phyloP scores from a whole-genome alignment of 352 stramenopile genomes.

The Pythium plurisporium region DNA sequence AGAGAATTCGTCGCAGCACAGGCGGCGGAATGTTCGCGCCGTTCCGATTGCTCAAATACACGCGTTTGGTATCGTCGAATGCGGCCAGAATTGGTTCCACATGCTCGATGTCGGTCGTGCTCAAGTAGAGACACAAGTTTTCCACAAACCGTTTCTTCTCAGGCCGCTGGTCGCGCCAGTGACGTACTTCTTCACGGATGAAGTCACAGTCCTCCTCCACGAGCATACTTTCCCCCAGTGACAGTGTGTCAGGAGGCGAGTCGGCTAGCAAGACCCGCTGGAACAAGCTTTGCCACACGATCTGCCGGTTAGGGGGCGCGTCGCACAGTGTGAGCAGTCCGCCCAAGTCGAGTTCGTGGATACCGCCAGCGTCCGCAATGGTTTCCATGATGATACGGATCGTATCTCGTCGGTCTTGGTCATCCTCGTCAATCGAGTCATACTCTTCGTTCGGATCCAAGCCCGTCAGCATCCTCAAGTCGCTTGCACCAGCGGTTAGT shows the following conservation, averaged over 20 bases:
- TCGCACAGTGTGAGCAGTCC: slow-evolving; percentile 2
- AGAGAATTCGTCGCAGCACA: not conserved
- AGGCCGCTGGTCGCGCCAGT: too few species aligned
- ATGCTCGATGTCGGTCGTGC: too few species aligned
- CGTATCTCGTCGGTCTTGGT: slow-evolving; percentile 2
- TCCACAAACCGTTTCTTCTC: too few species aligned
- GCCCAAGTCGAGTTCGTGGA: not conserved
- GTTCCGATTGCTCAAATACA: not conserved
- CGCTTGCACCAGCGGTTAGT: not conserved
- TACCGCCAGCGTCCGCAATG: not conserved
- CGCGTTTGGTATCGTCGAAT: not conserved
- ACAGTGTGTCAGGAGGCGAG: not conserved
- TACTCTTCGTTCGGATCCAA: not conserved
- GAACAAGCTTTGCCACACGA: not conserved
- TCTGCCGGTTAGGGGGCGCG: not conserved
- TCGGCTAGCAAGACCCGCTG: not conserved
- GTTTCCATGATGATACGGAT: slow-evolving; percentile 1
- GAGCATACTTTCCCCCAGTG: not conserved
- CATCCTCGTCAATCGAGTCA: not conserved
- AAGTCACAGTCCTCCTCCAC: not conserved
- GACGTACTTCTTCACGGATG: too few species aligned
- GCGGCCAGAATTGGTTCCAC: not conserved
- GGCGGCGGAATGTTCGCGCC: not conserved
- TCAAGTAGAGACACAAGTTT: too few species aligned
- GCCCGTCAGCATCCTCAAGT: not conserved